Evolutionary conservation across 768 basidiomycete genomes (phyloP).

Genomic region (Chiua virens): DNA sequence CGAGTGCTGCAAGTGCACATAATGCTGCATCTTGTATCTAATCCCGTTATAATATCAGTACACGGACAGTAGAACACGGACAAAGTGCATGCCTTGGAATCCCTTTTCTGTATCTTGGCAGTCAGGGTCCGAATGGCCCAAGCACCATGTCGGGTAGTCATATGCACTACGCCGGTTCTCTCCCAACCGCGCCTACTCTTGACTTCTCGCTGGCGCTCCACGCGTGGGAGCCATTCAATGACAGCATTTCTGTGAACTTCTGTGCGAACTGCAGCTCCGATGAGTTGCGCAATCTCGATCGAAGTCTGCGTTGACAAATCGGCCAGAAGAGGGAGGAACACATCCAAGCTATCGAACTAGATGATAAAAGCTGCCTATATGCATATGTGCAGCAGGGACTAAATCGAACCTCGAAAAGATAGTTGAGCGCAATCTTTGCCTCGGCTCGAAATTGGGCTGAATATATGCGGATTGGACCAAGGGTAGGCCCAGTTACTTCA

Average conservation of each 20-base stretch:
- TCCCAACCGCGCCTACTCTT: slow-evolving; percentile 75
- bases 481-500: slow-evolving; percentile 67
- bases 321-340: slow-evolving; percentile 63
- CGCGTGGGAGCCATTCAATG: slow-evolving; percentile 61
- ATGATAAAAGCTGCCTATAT: not conserved
- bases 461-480: slow-evolving; percentile 54
- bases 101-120: slow-evolving; percentile 47
- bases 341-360: slow-evolving; percentile 61
- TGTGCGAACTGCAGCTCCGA: slow-evolving; percentile 52
- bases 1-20: slow-evolving; percentile 62
- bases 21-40: slow-evolving; percentile 69
- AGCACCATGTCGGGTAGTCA: slow-evolving; percentile 47
- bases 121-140: slow-evolving; percentile 60
- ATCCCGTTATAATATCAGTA: not conserved
- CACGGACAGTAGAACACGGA: not conserved
- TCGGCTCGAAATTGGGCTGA: slow-evolving; percentile 43
- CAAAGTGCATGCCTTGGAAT: slow-evolving; percentile 48
- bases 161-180: slow-evolving; percentile 45
- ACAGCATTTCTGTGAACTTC: slow-evolving; percentile 50
- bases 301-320: slow-evolving; percentile 42
- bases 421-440: slow-evolving; percentile 57
- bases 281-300: slow-evolving; percentile 57
- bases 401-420: slow-evolving; percentile 55
- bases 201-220: slow-evolving; percentile 53
- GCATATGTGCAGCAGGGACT: not conserved